A percentile compares a stretch with the other conserved stretches of the same genome.
These are phyloP conservation scores for Phaeodactylum tricornutum DNA, from an alignment of 108 stramenopile species.

Conservation along the genomic window DNA sequence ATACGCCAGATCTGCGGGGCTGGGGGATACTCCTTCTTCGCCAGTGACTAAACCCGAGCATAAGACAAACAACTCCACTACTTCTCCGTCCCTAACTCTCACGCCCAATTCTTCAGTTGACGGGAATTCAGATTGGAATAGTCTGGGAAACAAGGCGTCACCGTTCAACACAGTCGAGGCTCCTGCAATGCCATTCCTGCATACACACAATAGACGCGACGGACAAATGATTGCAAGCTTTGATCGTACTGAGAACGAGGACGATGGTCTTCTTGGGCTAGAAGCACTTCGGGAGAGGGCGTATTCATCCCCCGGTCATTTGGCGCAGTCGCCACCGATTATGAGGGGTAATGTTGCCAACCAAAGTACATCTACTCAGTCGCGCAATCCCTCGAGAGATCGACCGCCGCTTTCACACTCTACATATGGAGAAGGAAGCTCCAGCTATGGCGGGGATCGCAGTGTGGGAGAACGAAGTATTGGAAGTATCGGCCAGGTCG, in stretches of 20 bases:
- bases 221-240: constrained; percentile 17
- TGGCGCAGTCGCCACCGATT: constrained; percentile 3
- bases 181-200: constrained; percentile 10
- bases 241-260: constrained; percentile 12
- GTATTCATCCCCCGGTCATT: constrained; percentile 29
- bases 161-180: constrained; percentile 7
- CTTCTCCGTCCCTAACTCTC: constrained; percentile 25
- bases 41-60: constrained; percentile 22
- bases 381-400: neutral
- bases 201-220: constrained; percentile 1
- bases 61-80: constrained; percentile 11
- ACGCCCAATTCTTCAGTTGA: constrained; percentile 38
- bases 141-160: constrained; percentile 6
- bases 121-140: constrained; percentile 10
- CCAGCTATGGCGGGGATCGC: neutral
- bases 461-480: neutral
- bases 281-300: constrained; percentile 36
- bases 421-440: neutral
- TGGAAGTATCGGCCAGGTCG: too few species aligned
- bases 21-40: constrained; percentile 21
- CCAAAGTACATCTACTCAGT: neutral
- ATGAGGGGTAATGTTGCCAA: too few species aligned
- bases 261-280: constrained; percentile 24
- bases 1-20: constrained; percentile 16
- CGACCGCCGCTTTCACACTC: constrained; percentile 4